Evolutionary conservation across 768 basidiomycete genomes (phyloP), one percentile per base, ranked within the genome.

Genomic region (Rhodotorula babjevae): DNA sequence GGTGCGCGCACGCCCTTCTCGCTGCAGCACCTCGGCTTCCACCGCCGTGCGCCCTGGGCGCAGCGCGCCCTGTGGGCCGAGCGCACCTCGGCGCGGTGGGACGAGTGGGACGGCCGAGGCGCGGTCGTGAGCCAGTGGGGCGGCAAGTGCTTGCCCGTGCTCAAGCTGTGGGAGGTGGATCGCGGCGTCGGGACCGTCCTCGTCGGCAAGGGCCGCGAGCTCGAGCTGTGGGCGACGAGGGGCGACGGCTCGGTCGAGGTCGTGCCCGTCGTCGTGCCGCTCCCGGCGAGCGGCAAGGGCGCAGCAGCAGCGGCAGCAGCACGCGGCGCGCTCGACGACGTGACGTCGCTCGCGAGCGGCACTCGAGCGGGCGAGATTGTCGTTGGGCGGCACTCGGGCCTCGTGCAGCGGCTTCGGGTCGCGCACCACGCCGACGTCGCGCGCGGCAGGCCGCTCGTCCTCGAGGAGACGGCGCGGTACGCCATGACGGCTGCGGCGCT

Each of bases 391-490:
- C 62, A 67, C 16, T 55, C 62, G 10, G 71, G 71, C 15, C 16
- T 57, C 9, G 49, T 72, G 19, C 62, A 63, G 44, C 31, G 62
- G 0, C 42, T 67, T 12, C 5, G 27, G 16, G 61, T 71, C 36
- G 57, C 36, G 9, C 14, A 50, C 31, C 47, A 47, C 10, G 18
- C 15, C 19, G 10, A 31, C 57, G n/a, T 15, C 1, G 3, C 29
- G 59, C 42, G 25, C 23, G 61, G 60, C 3, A 1, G 29, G 23
- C 33, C 56, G 18, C n/a, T 67, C 56, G 61, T 63, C 3, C 57
- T 72, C 7, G 49, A 46, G 57, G 71, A 72, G 49, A n/a, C 25
- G n/a, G 61, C 71, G 25, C 46, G 66, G 40, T 72, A 72, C 31
- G n/a, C 42, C 25, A 0, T 46, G 10, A 10, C 50, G 59, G 42